Base-by-base conservation (phyloP, 768 basidiomycete genomes). In the Myochromella boudieri region DNA sequence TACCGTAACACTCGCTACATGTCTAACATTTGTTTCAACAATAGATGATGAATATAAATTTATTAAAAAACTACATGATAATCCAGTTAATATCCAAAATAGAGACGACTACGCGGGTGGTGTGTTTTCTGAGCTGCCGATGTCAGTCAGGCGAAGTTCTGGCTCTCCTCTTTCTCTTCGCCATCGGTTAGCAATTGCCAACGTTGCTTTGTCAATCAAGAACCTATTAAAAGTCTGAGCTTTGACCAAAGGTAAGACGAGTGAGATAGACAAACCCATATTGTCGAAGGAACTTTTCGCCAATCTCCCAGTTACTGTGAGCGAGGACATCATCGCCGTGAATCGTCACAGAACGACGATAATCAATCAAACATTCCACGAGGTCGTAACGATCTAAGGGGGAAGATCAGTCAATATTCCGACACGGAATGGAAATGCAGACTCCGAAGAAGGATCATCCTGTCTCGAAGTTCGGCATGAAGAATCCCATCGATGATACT, bases 301-400 rank as follows among this genome's bases (percentile, higher is more conserved):
- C 74, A 31, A 97, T 75, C 66, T 97, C 95, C 92, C 94, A 97
- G 58, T 91, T 94, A 33, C 68, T 71, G 56, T 95, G 91, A 3
- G 85, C 84, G n/a, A 97, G 74, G 17, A 93, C 87, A 58, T 97
- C 94, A 54, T 95, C 90, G 10, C 91, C 92, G 49, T 97, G 93
- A 34, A 95, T 77, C 2, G 78, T 85, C 10, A 90, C 75, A 3
- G 80, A 78, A 20, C 64, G 69, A 25, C 86, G 73, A 52, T 90
- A 85, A 50, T 89, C 85, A 49, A 85, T 74, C 22, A 93, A 68
- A 56, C 87, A 90, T 50, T 92, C 91, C 0, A 85, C 80, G 11
- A 97, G 68, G 57, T 87, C 85, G 54, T 87, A 89, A 37, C 84
- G 86, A 18, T 81, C 89, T 92, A 52, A 31, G 20, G 46, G 15